Base-by-base conservation (phyloP, 495 filamentous ascomycete species). In the Hypoxylon lenormandii region DNA sequence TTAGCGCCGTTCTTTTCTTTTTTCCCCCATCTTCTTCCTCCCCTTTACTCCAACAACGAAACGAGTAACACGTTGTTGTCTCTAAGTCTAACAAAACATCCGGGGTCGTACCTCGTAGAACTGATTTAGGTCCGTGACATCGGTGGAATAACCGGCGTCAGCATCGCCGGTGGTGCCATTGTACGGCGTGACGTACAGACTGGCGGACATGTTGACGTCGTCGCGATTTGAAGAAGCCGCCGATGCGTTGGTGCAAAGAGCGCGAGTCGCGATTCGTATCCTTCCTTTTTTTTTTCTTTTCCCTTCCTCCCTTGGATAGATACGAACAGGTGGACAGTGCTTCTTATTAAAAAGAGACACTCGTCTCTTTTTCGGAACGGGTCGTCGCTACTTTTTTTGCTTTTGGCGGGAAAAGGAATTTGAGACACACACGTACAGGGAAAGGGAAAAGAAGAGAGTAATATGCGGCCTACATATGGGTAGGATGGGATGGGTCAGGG, bases 91-190 rank as follows among this genome's bases (percentile, higher is more conserved):
- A 22, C 16, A 43, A 5, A 16, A 38, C 16, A 49, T 3, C 28
- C 30, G 48, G 18, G 18, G 26, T 45, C 72, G 46, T 74, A 78
- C 76, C 66, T 78, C 76, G 62, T 77, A 78, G 28, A 77, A 78
- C 52, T 74, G 60, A 57, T 78, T 78, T 16, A 78, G 42, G 66
- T 78, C 68, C 46, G 57, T 62, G 54, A 64, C 70, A 18, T 55
- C 71, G 57, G 61, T 68, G 18, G 67, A 57, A 33, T 74, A 77
- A 1, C 76, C 76, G 50, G 70, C 46, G 55, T 77, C 74, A 49
- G 70, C 74, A 49, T 23, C 62, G 19, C 51, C 74, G n/a, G 50
- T 53, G 46, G 60, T 74, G 64, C 76, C 76, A 68, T 76, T 74
- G 66, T 76, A 78, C 38, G 53, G 47, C 62, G 69, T 69, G 51